These are phyloP conservation scores for Trapa bicornis DNA, from an alignment of 345 rosid species.

Conservation along the genomic window DNA sequence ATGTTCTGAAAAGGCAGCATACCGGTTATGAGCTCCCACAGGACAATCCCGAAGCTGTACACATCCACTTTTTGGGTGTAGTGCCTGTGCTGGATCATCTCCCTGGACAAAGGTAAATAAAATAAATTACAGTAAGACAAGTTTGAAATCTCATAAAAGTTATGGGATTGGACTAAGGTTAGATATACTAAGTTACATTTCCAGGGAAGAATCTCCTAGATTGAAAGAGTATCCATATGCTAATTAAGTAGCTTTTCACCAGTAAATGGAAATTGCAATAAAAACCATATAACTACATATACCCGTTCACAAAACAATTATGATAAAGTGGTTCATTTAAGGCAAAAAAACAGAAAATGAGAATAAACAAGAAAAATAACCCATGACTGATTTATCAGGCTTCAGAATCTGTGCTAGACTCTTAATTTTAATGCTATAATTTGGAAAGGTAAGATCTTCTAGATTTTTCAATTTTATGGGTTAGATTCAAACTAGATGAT, in stretches of 20 bases:
- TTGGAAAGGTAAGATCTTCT: neutral
- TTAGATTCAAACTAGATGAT: neutral
- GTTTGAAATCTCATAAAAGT: neutral
- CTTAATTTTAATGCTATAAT: neutral
- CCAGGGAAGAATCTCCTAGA: neutral
- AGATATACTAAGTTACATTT: neutral
- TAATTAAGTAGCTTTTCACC: neutral
- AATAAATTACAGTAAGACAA: neutral
- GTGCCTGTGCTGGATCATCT: constrained; percentile 34
- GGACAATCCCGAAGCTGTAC: constrained; percentile 36
- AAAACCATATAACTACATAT: no score
- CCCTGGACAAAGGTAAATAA: constrained; percentile 15
- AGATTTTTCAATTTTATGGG: neutral
- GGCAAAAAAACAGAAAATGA: neutral
- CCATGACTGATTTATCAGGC: neutral
- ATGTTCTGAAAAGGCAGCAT: constrained; percentile 5
- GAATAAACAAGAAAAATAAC: neutral
- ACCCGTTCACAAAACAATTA: neutral
- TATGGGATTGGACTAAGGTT: neutral
- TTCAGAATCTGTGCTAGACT: neutral
- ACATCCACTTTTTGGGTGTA: constrained; percentile 34
- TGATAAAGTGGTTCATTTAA: neutral
- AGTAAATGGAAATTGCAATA: no score
- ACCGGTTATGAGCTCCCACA: constrained; percentile 35
- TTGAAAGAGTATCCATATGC: neutral